Percentiles rank a stretch among this genome's conserved stretches.
phyloP scores from a whole-genome alignment of 345 rosid genomes.

The Hevea brasiliensis region DNA sequence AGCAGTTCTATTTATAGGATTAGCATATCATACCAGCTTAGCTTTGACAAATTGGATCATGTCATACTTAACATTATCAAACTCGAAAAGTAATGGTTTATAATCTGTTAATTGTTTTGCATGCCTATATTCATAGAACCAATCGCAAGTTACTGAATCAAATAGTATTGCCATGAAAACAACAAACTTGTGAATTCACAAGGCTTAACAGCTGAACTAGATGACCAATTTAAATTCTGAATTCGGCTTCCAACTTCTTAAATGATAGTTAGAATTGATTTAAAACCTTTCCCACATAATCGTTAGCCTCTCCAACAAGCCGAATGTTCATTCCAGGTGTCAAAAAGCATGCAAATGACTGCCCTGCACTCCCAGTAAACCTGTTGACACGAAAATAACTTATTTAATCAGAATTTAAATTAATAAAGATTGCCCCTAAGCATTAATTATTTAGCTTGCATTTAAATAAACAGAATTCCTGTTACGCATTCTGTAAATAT shows the following conservation, averaged over 20 bases:
- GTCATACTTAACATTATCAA: background rate
- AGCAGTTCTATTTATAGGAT: background rate
- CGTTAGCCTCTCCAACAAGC: slow-evolving; percentile 94
- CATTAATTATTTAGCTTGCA: slow-evolving; percentile 31
- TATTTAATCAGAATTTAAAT: too few relatives aligned
- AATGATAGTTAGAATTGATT: background rate
- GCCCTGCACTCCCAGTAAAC: slow-evolving; percentile 95
- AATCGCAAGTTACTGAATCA: background rate
- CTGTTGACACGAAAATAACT: slow-evolving; percentile 42
- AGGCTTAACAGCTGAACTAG: background rate
- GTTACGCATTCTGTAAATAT: background rate
- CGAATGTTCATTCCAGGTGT: slow-evolving; percentile 93
- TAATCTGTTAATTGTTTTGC: background rate
- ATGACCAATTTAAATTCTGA: background rate
- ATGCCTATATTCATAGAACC: too few relatives aligned
- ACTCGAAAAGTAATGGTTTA: background rate
- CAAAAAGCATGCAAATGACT: slow-evolving; percentile 94
- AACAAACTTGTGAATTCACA: background rate
- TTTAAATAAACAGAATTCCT: background rate
- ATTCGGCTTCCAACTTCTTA: background rate
- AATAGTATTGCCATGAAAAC: background rate
- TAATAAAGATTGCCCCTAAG: too few relatives aligned
- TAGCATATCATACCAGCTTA: slow-evolving; percentile 12
- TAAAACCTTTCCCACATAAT: slow-evolving; percentile 94
- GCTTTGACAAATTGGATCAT: background rate